Base-by-base conservation (phyloP, 495 filamentous ascomycete genomes). In the Xylaria venustula region DNA sequence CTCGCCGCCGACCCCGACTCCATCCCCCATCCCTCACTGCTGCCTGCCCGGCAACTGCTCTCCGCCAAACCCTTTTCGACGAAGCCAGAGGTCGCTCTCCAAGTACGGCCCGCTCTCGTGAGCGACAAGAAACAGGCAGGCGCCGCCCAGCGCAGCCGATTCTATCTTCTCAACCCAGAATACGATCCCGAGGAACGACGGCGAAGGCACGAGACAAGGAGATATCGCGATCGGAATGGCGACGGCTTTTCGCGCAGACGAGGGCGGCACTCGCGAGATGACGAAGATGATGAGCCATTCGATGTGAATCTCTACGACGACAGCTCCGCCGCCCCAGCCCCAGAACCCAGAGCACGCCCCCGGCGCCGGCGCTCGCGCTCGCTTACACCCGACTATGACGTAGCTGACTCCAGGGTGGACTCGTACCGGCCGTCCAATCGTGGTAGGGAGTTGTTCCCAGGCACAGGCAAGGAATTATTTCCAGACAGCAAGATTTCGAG, bases 151-250 rank as follows among this genome's bases (percentile, higher is more conserved):
- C 81, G 88, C 32, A 97, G 94, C 72, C 80, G 91, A 15, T 98
- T 92, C 74, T 98, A 98, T 70, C 84, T 96, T 8, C 81, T 94
- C 67, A 87, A 98, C 65, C 92, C 92, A 0, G 88, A 95, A 63
- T 86, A 92, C 67, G 92, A 97, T 67, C 92, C 90, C 2, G 83
- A 88, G 42, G 90, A 95, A 72, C 81, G 85, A 44, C 77, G 87
- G 60, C 81, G 78, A 42, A 72, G 73, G 47, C 69, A 68, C 45
- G 78, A 84, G 41, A 66, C 76, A 46, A 78, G 81, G 40, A 79
- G 75, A 53, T 83, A 85, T 55, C 78, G 84, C 51, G 83, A 83
- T 19, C 77, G 83, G 8, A 83, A 89, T 56, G 84, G 83, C 12
- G 81, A 87, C 57, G 85, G 88, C 58, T 75, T 76, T 26, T 77